phyloP scores from a whole-genome alignment of 1,284 basidiomycete species.

The Chalciporus sp. region DNA sequence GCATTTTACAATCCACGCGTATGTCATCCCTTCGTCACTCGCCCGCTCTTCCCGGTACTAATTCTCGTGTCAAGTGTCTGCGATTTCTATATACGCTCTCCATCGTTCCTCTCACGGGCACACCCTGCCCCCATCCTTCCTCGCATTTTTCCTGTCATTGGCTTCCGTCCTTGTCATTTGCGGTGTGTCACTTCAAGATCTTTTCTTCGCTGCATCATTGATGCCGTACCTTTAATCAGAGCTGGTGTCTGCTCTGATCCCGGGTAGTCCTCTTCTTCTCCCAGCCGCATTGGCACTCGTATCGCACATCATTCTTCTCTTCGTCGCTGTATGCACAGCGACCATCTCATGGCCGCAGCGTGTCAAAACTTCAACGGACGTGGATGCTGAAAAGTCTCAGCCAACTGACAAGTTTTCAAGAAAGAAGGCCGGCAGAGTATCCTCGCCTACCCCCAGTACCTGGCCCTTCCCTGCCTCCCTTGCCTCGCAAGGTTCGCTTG shows the following conservation, averaged over 20 bases:
- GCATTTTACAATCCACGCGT: constrained; percentile 26
- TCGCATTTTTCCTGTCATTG: constrained; percentile 21
- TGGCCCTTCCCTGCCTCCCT: constrained; percentile 38
- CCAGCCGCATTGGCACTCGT: constrained; percentile 24
- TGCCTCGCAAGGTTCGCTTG: constrained; percentile 11
- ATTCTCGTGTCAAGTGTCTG: constrained; percentile 21
- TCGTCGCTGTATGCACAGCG: constrained; percentile 11
- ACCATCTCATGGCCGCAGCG: constrained; percentile 10
- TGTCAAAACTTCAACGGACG: neutral
- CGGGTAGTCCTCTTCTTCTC: constrained; percentile 27
- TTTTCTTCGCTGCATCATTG: neutral
- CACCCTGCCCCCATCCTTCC: constrained; percentile 12
- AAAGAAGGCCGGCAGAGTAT: constrained; percentile 18
- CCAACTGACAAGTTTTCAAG: constrained; percentile 1
- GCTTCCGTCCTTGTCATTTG: constrained; percentile 28
- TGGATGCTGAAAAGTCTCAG: constrained; percentile 15
- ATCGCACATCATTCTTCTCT: constrained; percentile 27
- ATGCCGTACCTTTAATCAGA: constrained; percentile 15
- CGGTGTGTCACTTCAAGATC: constrained; percentile 20
- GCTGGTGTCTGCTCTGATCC: constrained; percentile 28
- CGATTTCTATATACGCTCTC: constrained; percentile 28
- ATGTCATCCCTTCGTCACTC: constrained; percentile 1
- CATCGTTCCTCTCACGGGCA: constrained; percentile 4
- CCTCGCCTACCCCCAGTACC: constrained; percentile 34
- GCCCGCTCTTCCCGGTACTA: neutral